Conservation (phyloP, 305 asterid genomes). For the Solanum hybrid region DNA sequence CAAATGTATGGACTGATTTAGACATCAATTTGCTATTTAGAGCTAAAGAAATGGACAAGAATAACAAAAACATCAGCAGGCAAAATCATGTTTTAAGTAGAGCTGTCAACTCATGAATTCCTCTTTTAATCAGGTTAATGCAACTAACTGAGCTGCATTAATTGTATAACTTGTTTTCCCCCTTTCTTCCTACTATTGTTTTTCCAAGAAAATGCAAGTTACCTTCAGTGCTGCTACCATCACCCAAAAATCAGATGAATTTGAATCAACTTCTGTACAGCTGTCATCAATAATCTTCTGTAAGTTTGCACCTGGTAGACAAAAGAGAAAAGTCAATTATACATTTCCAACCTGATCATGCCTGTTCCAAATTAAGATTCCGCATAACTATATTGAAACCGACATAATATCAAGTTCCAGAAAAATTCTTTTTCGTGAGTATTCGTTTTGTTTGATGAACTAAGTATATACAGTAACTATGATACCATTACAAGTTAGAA, state of each 20-base stretch:
- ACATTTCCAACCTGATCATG: not conserved
- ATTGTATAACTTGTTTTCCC: not conserved
- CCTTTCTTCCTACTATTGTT: not conserved
- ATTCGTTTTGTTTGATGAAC: not conserved
- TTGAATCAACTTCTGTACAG: constrained; percentile 62
- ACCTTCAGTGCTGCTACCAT: constrained; percentile 93
- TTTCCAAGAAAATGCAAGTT: not conserved
- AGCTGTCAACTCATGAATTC: not conserved
- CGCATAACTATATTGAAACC: not conserved
- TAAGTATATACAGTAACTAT: not conserved
- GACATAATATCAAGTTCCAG: not conserved
- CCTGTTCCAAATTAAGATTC: not conserved
- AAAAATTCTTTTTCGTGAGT: not conserved
- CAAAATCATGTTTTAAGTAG: not conserved
- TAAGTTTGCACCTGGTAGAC: constrained; percentile 48
- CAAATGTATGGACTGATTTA: not conserved
- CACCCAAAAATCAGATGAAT: constrained; percentile 89
- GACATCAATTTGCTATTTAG: not conserved
- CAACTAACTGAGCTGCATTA: not conserved
- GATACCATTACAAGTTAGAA: not conserved
- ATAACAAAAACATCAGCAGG: not conserved
- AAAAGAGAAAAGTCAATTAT: constrained; percentile 3
- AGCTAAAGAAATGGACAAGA: not conserved
- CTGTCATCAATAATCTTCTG: constrained; percentile 62
- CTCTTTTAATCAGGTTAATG: not conserved